phyloP scores from a whole-genome alignment of 495 filamentous ascomycete genomes.

The Aspergillus ellipticus region DNA sequence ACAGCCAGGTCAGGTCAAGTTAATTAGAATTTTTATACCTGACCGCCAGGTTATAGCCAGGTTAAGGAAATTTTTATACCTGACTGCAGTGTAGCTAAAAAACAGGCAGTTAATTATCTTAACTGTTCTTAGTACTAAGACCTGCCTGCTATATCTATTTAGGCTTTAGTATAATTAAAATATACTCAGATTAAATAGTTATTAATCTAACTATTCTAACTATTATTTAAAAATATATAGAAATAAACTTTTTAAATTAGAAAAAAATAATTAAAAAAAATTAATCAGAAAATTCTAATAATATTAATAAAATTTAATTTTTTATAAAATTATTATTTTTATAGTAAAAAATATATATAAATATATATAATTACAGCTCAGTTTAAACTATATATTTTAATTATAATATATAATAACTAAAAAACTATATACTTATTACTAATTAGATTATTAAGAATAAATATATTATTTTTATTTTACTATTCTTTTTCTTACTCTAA shows the following conservation, averaged over 20 bases:
- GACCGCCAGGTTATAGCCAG: no score
- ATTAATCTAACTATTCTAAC: no score
- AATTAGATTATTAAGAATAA: neutral
- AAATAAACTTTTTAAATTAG: neutral
- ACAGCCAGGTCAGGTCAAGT: no score
- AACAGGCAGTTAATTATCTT: no score
- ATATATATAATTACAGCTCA: neutral
- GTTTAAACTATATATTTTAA: neutral
- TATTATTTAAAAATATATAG: neutral
- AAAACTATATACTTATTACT: neutral
- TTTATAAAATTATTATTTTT: neutral
- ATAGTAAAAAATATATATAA: neutral
- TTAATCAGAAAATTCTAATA: neutral
- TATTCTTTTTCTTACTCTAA: no score
- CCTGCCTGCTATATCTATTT: no score
- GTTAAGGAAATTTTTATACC: no score
- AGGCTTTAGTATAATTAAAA: no score
- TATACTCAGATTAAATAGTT: no score
- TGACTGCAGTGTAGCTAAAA: no score
- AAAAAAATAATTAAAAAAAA: neutral
- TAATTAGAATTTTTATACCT: no score
- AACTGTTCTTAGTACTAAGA: no score
- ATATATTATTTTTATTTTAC: neutral
- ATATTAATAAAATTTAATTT: neutral
- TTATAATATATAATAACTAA: neutral